A percentile compares a stretch with the other conserved stretches of the same genome.
Conservation (phyloP, 176 grass and related monocot genomes). For the Carex myosuroides region DNA sequence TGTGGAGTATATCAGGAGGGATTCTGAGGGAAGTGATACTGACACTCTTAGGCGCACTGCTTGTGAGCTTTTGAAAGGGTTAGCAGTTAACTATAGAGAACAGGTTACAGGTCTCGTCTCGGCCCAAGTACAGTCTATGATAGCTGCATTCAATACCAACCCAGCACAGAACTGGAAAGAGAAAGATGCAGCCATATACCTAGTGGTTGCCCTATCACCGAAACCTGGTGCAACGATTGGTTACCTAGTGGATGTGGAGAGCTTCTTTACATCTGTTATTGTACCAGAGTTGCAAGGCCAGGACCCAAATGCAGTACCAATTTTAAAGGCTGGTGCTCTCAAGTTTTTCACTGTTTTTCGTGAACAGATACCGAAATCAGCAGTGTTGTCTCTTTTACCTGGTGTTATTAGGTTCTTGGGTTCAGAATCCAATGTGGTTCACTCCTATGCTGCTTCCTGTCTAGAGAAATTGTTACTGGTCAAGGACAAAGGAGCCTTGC, state of each 20-base stretch:
- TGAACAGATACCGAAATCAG: conserved; percentile 76
- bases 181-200: conserved; percentile 90
- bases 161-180: conserved; percentile 80
- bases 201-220: conserved; percentile 79
- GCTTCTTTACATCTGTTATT: conserved; percentile 87
- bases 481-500: conserved; percentile 43
- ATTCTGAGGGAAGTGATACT: conserved; percentile 81
- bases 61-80: conserved; percentile 68
- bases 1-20: conserved; percentile 88
- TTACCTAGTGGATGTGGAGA: conserved; percentile 77
- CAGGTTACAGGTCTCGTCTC: conserved; percentile 67
- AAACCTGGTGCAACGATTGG: conserved; percentile 57
- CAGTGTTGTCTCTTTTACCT: conserved; percentile 46
- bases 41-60: conserved; percentile 80
- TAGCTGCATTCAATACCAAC: conserved; percentile 54
- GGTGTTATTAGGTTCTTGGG: conserved; percentile 63
- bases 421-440: conserved; percentile 89
- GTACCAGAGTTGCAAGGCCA: conserved; percentile 66
- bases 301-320: conserved; percentile 63
- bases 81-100: conserved; percentile 75
- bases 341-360: conserved; percentile 94
- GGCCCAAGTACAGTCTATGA: conserved; percentile 74
- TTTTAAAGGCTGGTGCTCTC: conserved; percentile 88
- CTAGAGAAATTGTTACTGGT: conserved; percentile 75
- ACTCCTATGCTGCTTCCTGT: conserved; percentile 88